These are phyloP conservation scores for Flaveria ramosissima DNA, from an alignment of 129 eudicot species.

Conservation along the genomic window DNA sequence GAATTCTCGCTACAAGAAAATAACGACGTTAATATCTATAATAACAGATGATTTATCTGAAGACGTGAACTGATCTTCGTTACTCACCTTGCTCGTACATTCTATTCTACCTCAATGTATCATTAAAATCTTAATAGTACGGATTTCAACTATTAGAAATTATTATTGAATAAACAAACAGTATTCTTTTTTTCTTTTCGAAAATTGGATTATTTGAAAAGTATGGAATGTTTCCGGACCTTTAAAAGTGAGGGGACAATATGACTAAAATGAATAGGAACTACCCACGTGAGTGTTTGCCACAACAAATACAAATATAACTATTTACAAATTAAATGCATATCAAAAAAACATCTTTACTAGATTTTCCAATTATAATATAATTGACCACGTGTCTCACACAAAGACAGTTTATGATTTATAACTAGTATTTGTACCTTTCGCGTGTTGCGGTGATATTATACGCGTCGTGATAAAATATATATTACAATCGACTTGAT, in stretches of 20 bases:
- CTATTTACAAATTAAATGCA: slow-evolving; percentile 12
- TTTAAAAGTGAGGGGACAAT: slow-evolving; percentile 48
- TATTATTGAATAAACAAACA: not conserved
- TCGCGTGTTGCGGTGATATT: too few relatives aligned
- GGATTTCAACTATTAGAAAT: not conserved
- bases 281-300: slow-evolving; percentile 56
- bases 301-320: slow-evolving; percentile 30
- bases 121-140: too few relatives aligned
- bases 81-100: too few relatives aligned
- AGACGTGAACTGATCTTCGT: too few relatives aligned
- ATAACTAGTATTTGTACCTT: too few relatives aligned
- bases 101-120: too few relatives aligned
- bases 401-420: not conserved
- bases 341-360: not conserved
- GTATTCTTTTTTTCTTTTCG: not conserved
- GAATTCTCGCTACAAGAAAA: too few relatives aligned
- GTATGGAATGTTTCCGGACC: slow-evolving; percentile 8
- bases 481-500: too few relatives aligned
- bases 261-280: slow-evolving; percentile 36
- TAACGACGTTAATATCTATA: too few relatives aligned
- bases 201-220: not conserved
- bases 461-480: too few relatives aligned
- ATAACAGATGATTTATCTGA: too few relatives aligned
- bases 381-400: not conserved
- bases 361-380: not conserved